Evolutionary conservation across 495 filamentous ascomycete species (phyloP).

Genomic region (Venustampulla echinocandica): DNA sequence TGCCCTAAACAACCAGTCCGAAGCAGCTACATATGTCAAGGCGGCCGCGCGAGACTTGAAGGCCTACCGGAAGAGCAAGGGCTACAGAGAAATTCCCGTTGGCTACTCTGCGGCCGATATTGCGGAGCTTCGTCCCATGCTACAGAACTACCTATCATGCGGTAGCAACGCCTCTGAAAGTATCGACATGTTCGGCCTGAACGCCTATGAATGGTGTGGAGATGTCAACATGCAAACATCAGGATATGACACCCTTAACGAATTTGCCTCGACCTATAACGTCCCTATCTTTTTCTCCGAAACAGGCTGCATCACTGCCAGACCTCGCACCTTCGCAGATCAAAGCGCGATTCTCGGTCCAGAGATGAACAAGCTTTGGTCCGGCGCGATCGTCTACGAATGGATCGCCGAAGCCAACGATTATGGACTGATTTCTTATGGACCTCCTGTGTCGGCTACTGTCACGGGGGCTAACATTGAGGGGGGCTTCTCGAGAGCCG

Average conservation of each 20-base stretch:
- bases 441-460: slow-evolving; percentile 39
- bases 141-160: slow-evolving; percentile 85
- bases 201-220: slow-evolving; percentile 86
- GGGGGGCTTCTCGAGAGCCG: slow-evolving; percentile 59
- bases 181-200: slow-evolving; percentile 77
- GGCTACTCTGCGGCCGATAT: slow-evolving; percentile 92
- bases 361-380: slow-evolving; percentile 68
- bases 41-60: slow-evolving; percentile 75
- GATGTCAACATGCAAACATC: slow-evolving; percentile 52
- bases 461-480: slow-evolving; percentile 42
- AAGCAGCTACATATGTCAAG: slow-evolving; percentile 73
- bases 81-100: slow-evolving; percentile 75
- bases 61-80: slow-evolving; percentile 65
- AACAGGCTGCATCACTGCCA: slow-evolving; percentile 63
- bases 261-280: slow-evolving; percentile 42
- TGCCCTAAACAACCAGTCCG: slow-evolving; percentile 47
- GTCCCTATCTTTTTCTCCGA: slow-evolving; percentile 84
- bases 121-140: slow-evolving; percentile 66
- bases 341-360: slow-evolving; percentile 66
- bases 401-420: slow-evolving; percentile 83
- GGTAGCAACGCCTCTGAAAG: slow-evolving; percentile 56
- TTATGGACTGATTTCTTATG: slow-evolving; percentile 80
- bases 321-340: slow-evolving; percentile 66
- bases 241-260: slow-evolving; percentile 60
- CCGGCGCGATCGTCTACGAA: slow-evolving; percentile 78